These are phyloP conservation scores for Xerophyta viscosa DNA, from an alignment of 106 monocot genomes.

Conservation along the genomic window DNA sequence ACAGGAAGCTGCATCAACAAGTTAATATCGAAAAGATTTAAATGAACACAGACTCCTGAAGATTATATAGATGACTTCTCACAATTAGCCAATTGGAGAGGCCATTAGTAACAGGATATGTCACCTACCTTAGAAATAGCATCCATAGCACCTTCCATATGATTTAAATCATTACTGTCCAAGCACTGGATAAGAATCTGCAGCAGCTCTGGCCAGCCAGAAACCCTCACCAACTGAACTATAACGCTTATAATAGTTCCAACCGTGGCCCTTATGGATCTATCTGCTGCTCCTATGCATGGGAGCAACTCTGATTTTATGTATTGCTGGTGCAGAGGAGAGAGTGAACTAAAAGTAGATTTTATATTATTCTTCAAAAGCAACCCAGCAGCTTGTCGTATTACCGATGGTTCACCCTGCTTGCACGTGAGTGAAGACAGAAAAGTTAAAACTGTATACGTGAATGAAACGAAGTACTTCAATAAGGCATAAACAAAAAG, in stretches of 20 bases:
- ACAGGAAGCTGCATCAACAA: too few relatives aligned
- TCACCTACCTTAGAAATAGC: conserved; percentile 74
- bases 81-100: not conserved
- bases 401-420: conserved; percentile 74
- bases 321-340: conserved; percentile 66
- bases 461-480: not conserved
- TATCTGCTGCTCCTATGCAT: conserved; percentile 77
- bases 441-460: not conserved
- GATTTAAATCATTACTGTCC: conserved; percentile 90
- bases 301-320: conserved; percentile 76
- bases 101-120: not conserved
- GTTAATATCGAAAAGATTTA: too few relatives aligned
- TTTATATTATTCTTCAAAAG: conserved; percentile 84
- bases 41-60: too few relatives aligned
- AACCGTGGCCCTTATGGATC: conserved; percentile 78
- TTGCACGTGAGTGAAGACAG: not conserved
- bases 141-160: conserved; percentile 98
- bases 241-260: conserved; percentile 91
- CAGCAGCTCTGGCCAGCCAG: conserved; percentile 88
- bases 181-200: conserved; percentile 84
- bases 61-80: too few relatives aligned
- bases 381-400: conserved; percentile 89
- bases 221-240: conserved; percentile 50
- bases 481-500: too few relatives aligned
- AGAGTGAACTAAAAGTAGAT: conserved; percentile 43